Evolutionary conservation across 768 basidiomycete genomes (phyloP).

Genomic region (Psilocybe cubensis): DNA sequence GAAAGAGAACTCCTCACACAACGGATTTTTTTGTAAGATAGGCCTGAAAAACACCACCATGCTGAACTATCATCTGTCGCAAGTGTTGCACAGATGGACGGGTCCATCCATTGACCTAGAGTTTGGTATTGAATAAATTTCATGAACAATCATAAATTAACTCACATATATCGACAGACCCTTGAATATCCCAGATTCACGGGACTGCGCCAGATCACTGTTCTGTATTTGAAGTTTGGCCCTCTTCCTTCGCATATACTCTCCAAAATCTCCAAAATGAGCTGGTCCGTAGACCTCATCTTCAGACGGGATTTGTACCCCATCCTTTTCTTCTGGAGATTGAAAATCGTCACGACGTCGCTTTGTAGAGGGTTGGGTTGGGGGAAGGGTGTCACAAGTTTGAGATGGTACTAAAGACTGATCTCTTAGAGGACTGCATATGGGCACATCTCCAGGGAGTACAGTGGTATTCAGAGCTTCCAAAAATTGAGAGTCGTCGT

Average conservation of each 20-base stretch:
- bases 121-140: not conserved
- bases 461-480: constrained; percentile 46
- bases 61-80: constrained; percentile 73
- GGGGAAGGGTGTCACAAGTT: constrained; percentile 39
- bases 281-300: constrained; percentile 73
- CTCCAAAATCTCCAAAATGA: constrained; percentile 80
- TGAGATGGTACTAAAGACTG: constrained; percentile 24
- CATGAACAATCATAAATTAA: constrained; percentile 9
- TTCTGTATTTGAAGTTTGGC: constrained; percentile 91
- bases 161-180: constrained; percentile 84
- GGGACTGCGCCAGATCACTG: constrained; percentile 31
- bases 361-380: constrained; percentile 45
- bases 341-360: constrained; percentile 30
- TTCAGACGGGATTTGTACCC: constrained; percentile 7
- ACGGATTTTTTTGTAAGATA: constrained; percentile 81
- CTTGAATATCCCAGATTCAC: constrained; percentile 57
- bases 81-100: constrained; percentile 86
- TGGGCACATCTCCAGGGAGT: constrained; percentile 50
- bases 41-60: constrained; percentile 84
- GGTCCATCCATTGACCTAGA: constrained; percentile 89
- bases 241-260: constrained; percentile 91
- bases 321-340: constrained; percentile 7
- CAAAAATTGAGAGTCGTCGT: constrained; percentile 54
- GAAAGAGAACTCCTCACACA: constrained; percentile 53
- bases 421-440: constrained; percentile 11